A percentile compares a stretch with the other conserved stretches of the same genome.
Conservation (phyloP, 768 basidiomycete genomes). For the Mycena floridula region DNA sequence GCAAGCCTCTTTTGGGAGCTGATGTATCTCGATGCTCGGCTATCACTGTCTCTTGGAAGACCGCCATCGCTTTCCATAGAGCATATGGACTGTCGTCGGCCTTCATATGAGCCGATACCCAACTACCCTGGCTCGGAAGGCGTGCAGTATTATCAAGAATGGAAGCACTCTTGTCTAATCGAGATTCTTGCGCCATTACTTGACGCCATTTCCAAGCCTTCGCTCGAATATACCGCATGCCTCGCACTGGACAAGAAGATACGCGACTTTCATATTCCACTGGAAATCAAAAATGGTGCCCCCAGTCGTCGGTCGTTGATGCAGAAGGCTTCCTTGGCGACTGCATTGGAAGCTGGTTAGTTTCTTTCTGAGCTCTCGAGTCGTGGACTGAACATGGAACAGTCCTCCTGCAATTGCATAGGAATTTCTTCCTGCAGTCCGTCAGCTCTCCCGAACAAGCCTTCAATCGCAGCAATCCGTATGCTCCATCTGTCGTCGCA, state of each 20-base stretch:
- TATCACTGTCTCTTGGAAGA: conserved; percentile 61
- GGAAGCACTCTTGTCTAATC: conserved; percentile 61
- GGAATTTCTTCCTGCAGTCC: conserved; percentile 62
- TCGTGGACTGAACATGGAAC: conserved; percentile 1
- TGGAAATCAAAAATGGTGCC: conserved; percentile 37
- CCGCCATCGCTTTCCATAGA: conserved; percentile 60
- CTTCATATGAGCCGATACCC: conserved; percentile 37
- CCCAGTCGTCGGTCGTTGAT: conserved; percentile 42
- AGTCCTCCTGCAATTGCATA: conserved; percentile 65
- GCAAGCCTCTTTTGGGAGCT: conserved; percentile 58
- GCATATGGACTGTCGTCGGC: conserved; percentile 53
- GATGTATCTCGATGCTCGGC: conserved; percentile 57
- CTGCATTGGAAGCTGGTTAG: conserved; percentile 57
- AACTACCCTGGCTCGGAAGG: conserved; percentile 30
- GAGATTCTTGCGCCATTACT: conserved; percentile 58
- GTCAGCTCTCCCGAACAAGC: conserved; percentile 51
- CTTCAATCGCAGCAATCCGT: conserved; percentile 56
- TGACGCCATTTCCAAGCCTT: conserved; percentile 49
- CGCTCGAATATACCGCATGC: conserved; percentile 41
- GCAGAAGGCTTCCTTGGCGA: conserved; percentile 54
- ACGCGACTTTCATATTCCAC: conserved; percentile 55
- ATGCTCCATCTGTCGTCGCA: conserved; percentile 66
- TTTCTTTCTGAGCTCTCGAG: neutral
- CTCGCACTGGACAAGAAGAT: conserved; percentile 53
- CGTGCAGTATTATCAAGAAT: conserved; percentile 51